These are phyloP conservation scores for Mallotus japonicus DNA, from an alignment of 441 rosid species.

Conservation along the genomic window DNA sequence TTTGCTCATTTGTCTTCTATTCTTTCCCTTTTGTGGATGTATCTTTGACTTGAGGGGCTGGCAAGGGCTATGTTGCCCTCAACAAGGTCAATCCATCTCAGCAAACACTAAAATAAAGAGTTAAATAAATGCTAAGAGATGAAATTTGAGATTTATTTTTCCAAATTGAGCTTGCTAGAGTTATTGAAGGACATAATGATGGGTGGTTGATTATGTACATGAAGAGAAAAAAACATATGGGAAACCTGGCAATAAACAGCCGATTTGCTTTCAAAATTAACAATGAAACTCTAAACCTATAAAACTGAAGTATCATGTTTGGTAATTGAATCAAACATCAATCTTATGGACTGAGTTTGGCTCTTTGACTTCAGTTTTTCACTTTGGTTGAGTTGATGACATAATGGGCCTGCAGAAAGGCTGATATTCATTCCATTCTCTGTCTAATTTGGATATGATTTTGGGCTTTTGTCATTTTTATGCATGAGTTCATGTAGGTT, in stretches of 20 bases:
- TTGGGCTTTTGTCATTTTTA: background rate
- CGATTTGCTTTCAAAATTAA: background rate
- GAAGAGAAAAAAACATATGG: background rate
- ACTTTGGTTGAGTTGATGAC: background rate
- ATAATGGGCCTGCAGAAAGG: background rate
- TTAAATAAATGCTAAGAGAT: background rate
- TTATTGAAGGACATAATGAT: background rate
- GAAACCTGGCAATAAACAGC: background rate
- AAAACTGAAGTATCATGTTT: background rate
- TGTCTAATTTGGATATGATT: background rate
- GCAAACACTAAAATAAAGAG: background rate
- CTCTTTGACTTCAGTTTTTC: background rate
- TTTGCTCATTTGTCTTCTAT: background rate
- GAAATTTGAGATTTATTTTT: no score
- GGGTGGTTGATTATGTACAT: background rate
- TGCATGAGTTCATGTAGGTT: background rate
- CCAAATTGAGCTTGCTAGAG: background rate
- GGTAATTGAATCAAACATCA: background rate
- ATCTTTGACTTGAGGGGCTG: conserved; percentile 3
- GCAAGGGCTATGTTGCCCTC: background rate
- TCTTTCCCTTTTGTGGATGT: background rate
- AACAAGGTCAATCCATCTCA: background rate
- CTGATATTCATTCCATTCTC: background rate
- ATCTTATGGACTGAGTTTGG: background rate
- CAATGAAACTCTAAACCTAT: background rate